Base-by-base conservation (phyloP, 2,329 filamentous ascomycete genomes). In the Fragosphaeria purpurea region DNA sequence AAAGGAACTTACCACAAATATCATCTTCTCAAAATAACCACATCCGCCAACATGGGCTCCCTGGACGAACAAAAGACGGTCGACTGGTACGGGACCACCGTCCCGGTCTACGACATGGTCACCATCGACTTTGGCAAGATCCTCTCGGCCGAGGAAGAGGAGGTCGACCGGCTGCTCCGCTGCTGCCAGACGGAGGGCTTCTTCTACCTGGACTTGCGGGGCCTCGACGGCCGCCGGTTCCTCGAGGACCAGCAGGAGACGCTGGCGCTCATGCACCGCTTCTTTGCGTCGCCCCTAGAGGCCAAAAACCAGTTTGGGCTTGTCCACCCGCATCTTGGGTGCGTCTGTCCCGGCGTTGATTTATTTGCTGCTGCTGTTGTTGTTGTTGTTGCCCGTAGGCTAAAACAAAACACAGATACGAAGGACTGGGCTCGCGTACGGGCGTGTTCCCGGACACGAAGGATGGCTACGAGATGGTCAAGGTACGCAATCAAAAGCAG, bases 271-370 rank as follows among this genome's bases (percentile, higher is more conserved):
- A 79, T 79, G 76, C 65, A 76, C 60, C 70, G 71, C 48, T 79
- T 77, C 67, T 79, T 79, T 55, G 70, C 70, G 35, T 61, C 70
- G 0, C 73, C 75, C 0, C 60, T 77, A 12, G 75, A 78, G 63
- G 68, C 65, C 41, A 79, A 79, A 71, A 79, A 77, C 59, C 70
- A 79, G 59, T 76, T 71, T 57, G 75, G 75, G 4, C 70, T 79
- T 6, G 68, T 77, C 45, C 70, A 72, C 31, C 70, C 74, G 5
- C 74, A 78, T 61, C 68, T 77, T 32, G 75, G 74, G 64, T 74
- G 61, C 54, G 65, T 59, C 22, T 22, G 22, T 22, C 22, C 22
- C 22, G 22, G 22, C 22, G 22, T 22, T 22, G 22, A 22, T 22
- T 22, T 22, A 3, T 22, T 22, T 22, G 22, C 22, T 22, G 22